Evolutionary conservation across 768 basidiomycete genomes (phyloP), one percentile per base, ranked within the genome.

Genomic region (Lactarius akahatsu): DNA sequence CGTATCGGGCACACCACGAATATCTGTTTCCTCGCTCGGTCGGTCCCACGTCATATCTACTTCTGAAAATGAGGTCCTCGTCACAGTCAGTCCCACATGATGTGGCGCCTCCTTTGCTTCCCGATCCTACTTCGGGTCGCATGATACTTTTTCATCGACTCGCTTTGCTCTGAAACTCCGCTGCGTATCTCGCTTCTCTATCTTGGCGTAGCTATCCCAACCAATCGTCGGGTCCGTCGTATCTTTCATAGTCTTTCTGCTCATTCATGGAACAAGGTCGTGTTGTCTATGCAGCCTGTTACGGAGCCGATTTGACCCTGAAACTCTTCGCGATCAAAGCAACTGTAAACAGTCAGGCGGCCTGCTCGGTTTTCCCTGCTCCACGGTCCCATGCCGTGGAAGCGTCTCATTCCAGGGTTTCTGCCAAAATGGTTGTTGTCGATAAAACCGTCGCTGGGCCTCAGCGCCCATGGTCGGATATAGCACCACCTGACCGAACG

Each of bases 21-120:
- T 8, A 23, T 34, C 18, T 41, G 30, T 57, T 47, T 38, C 36
- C 28, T 20, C 13, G 56, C 43, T 52, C 47, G 43, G 26, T 54
- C 38, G 47, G 50, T 15, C 40, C 15, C 26, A 10, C 38, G 59
- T 36, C 61, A 54, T 47, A 20, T 34, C 56, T 66, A 20, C 45
- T 50, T 32, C 47, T 16, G 32, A 16, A 13, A 52, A 32, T 9
- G 34, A 57, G 20, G 45, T 62, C 57, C 56, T 32, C 40, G 13
- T 54, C 50, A 52, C 47, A 54, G 41, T 36, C 6, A 15, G 50
- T 59, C 38, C 54, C 61, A 59, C 50, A 63, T 67, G 36, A 58
- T 34, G 54, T 57, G 55, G 59, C 34, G 41, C 20, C 59, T 34
- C 8, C 11, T 10, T 34, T 32, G 20, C 56, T 57, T 61, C 59